Evolutionary conservation across 495 filamentous ascomycete genomes (phyloP), one percentile per base, ranked within the genome.

Genomic region (Aspergillus biplanus): DNA sequence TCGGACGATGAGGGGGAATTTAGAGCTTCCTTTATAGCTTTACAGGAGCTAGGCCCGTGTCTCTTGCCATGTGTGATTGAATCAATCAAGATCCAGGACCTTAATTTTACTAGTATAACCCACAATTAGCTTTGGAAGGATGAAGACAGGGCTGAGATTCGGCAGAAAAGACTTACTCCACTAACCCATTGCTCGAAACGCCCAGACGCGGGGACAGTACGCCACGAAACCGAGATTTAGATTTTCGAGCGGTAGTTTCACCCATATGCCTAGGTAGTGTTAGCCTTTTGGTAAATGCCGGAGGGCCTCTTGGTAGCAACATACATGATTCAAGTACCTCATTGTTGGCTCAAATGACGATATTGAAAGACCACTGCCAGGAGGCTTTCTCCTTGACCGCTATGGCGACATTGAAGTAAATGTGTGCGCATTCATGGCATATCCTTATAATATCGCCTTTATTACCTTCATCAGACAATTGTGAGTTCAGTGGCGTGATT

Each of bases 11-110:
- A 34, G 21, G 39, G 39, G 33, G 54, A 27, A 33, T 39, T 49
- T 8, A 33, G 56, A 50, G 34, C 44, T 31, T 34, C 16, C 63
- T 65, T 65, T 65, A 65, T 65, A 65, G 56, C 11, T 44, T 11
- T 11, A 15, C 39, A 44, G 4, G 11, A 11, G n/a, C 39, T 6
- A 44, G 42, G 52, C 6, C 16, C 33, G 50, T 5, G 31, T 7
- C 16, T 9, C 27, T 9, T 42, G 47, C 21, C 34, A 11, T 44
- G 27, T 52, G 47, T 48, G 9, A 54, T 37, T 61, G 44, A 50
- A 37, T 34, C 34, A 27, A 27, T 27, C 21, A 27, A 27, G 21
- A 27, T 27, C 2, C 21, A 27, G 21, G 21, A 27, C 21, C 21
- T 27, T 27, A 27, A 27, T 27, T 27, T 27, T 27, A 27, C 21